These are phyloP conservation scores for Gymnopilus dilepis DNA, from an alignment of 768 basidiomycete species.

Conservation along the genomic window DNA sequence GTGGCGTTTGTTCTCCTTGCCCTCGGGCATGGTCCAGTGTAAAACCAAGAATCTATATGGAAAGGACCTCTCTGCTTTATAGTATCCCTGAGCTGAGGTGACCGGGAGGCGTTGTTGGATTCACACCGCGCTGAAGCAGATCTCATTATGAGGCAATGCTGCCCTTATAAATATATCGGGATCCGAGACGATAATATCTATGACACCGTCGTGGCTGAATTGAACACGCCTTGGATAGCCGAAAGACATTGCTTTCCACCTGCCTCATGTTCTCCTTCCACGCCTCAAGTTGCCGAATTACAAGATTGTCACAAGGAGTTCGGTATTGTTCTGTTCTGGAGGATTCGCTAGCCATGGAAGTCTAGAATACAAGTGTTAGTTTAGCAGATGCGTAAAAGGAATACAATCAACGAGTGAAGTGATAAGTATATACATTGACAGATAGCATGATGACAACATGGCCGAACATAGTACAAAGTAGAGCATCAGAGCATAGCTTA, in stretches of 20 bases:
- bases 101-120: not conserved
- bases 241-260: not conserved
- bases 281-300: not conserved
- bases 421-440: too few species aligned
- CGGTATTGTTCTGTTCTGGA: too few species aligned
- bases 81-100: not conserved
- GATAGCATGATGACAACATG: too few species aligned
- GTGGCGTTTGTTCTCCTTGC: constrained; percentile 3
- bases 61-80: not conserved
- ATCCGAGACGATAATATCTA: not conserved
- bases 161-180: constrained; percentile 3
- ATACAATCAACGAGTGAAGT: too few species aligned
- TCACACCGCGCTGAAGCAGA: not conserved
- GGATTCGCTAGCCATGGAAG: too few species aligned
- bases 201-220: not conserved
- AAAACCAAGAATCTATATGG: not conserved
- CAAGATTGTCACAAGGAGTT: too few species aligned
- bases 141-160: not conserved
- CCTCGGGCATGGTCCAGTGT: not conserved
- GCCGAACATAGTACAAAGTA: not conserved
- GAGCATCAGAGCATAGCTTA: not conserved
- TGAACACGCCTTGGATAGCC: not conserved
- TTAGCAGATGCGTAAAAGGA: too few species aligned
- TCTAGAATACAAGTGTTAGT: too few species aligned
- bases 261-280: not conserved